phyloP scores from a whole-genome alignment of 148 eudicot genomes.

The Nepenthes mirabilis region DNA sequence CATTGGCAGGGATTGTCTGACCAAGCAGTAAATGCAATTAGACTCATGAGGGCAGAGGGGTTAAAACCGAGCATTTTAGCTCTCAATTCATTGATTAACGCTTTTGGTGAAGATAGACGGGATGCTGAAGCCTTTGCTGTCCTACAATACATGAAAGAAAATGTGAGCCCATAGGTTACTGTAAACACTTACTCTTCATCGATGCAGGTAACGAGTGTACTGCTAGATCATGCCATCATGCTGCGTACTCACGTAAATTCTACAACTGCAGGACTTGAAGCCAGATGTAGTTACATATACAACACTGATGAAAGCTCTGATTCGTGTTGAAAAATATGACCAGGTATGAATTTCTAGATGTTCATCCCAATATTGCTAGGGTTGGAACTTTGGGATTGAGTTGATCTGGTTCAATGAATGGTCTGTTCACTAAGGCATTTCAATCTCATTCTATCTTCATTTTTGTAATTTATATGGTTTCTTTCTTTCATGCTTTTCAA shows the following conservation, averaged over 20 bases:
- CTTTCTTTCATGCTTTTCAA: no score
- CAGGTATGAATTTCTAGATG: slow-evolving; percentile 30
- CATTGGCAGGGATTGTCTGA: slow-evolving; percentile 75
- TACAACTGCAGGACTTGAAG: slow-evolving; percentile 58
- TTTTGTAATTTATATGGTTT: no score
- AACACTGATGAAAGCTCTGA: slow-evolving; percentile 84
- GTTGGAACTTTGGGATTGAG: neutral
- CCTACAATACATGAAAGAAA: slow-evolving; percentile 86
- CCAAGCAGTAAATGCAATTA: slow-evolving; percentile 80
- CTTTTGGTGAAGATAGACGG: slow-evolving; percentile 89
- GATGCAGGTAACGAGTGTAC: neutral
- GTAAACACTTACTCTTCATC: neutral
- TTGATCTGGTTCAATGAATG: neutral
- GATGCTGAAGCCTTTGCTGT: slow-evolving; percentile 88
- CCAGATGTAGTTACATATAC: slow-evolving; percentile 95
- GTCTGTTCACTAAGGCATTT: no score
- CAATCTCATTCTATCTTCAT: no score
- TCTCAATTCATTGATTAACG: slow-evolving; percentile 85
- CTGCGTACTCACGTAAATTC: slow-evolving; percentile 3
- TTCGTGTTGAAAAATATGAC: slow-evolving; percentile 76
- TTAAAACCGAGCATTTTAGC: slow-evolving; percentile 75
- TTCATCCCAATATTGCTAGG: neutral
- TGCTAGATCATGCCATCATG: neutral
- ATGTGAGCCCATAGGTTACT: slow-evolving; percentile 31
- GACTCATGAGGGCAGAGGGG: slow-evolving; percentile 83